Percentiles rank a stretch among this genome's conserved stretches.
These are phyloP conservation scores for Neoboletus brunneissimus DNA, from an alignment of 768 basidiomycete species.

Conservation along the genomic window DNA sequence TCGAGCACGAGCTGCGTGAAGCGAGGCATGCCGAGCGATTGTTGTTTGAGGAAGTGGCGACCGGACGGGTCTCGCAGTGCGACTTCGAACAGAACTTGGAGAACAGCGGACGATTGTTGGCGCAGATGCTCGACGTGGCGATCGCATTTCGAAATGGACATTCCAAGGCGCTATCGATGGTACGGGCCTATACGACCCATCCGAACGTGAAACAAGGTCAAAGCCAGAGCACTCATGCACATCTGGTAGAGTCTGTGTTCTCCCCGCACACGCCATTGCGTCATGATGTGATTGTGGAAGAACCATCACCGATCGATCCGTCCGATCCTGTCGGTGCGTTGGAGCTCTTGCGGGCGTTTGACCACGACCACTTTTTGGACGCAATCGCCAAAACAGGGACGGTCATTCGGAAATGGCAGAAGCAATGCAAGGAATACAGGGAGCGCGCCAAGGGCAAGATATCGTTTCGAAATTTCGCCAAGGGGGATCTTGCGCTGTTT, in stretches of 20 bases:
- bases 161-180: constrained; percentile 63
- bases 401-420: constrained; percentile 94
- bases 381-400: constrained; percentile 78
- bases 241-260: constrained; percentile 49
- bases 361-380: constrained; percentile 84
- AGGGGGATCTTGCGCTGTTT: constrained; percentile 94
- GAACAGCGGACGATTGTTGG: constrained; percentile 63
- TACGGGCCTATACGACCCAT: constrained; percentile 54
- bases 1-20: constrained; percentile 68
- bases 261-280: constrained; percentile 48
- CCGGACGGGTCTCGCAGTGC: constrained; percentile 65
- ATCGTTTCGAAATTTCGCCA: constrained; percentile 91
- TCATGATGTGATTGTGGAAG: constrained; percentile 47
- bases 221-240: constrained; percentile 24
- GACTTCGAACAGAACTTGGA: constrained; percentile 68
- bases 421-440: constrained; percentile 92
- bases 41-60: constrained; percentile 69
- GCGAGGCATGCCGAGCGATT: constrained; percentile 64
- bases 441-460: constrained; percentile 97
- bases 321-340: constrained; percentile 70
- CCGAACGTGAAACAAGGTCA: constrained; percentile 49
- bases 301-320: constrained; percentile 75
- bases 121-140: constrained; percentile 79
- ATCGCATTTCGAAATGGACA: constrained; percentile 76
- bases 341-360: constrained; percentile 68